These are phyloP conservation scores for Aschersonia sp. DNA, from an alignment of 2,329 filamentous ascomycete genomes.

Conservation along the genomic window DNA sequence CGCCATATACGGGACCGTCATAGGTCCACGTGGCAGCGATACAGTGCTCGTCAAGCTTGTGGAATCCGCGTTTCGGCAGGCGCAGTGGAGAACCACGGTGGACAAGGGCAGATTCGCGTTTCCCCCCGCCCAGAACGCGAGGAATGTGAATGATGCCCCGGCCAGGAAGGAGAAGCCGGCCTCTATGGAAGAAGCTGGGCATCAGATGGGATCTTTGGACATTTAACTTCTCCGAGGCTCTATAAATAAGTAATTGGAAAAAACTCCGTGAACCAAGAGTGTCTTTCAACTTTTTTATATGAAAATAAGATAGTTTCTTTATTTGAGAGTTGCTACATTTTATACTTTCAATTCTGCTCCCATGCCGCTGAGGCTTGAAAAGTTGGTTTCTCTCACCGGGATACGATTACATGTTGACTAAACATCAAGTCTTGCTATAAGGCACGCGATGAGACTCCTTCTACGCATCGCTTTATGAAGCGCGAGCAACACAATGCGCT, in stretches of 20 bases:
- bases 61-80: conserved; percentile 13
- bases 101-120: conserved; percentile 15
- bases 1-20: conserved; percentile 15
- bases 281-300: no score
- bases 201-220: not conserved
- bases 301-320: no score
- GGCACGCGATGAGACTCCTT: no score
- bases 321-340: no score
- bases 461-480: no score
- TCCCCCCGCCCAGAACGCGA: conserved; percentile 8
- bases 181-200: not conserved
- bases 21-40: conserved; percentile 14
- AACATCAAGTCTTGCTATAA: no score
- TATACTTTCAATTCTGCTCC: no score
- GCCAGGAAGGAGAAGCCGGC: not conserved
- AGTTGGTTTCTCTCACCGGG: no score
- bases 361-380: no score
- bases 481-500: no score
- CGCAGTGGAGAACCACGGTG: conserved; percentile 13
- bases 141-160: conserved; percentile 4
- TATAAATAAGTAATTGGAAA: not conserved
- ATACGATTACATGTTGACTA: no score
- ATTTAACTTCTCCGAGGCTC: not conserved
- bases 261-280: no score
- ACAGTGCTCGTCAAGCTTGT: conserved; percentile 12